These are phyloP conservation scores for Dothidotthia symphoricarpi DNA, from an alignment of 2,329 filamentous ascomycete genomes.

Conservation along the genomic window DNA sequence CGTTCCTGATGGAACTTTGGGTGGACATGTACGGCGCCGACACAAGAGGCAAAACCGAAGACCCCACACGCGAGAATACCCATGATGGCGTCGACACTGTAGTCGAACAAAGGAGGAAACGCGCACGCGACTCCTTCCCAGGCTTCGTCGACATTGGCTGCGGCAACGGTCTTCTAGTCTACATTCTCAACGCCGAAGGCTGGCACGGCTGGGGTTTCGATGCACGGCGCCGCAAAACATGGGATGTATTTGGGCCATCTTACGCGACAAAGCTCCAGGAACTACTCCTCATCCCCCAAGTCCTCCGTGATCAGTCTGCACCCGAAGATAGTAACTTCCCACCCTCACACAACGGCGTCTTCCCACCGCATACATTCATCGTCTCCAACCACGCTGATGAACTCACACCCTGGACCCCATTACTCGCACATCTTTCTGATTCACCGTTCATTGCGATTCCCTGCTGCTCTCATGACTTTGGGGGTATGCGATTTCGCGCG, in stretches of 20 bases:
- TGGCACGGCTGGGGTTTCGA: slow-evolving; percentile 90
- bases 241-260: slow-evolving; percentile 64
- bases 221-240: slow-evolving; percentile 80
- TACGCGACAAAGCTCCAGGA: slow-evolving; percentile 56
- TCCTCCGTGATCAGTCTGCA: slow-evolving; percentile 26
- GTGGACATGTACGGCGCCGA: slow-evolving; percentile 66
- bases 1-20: slow-evolving; percentile 93
- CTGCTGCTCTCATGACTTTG: slow-evolving; percentile 87
- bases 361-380: slow-evolving; percentile 77
- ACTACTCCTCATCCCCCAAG: slow-evolving; percentile 59
- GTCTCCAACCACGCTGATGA: slow-evolving; percentile 97
- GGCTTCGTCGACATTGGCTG: slow-evolving; percentile 97
- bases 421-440: slow-evolving; percentile 72
- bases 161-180: slow-evolving; percentile 86
- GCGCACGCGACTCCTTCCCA: slow-evolving; percentile 57
- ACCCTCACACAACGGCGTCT: slow-evolving; percentile 58
- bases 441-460: slow-evolving; percentile 90
- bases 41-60: slow-evolving; percentile 6
- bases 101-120: slow-evolving; percentile 2
- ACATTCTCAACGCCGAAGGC: slow-evolving; percentile 77
- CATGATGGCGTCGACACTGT: not conserved
- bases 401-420: slow-evolving; percentile 90
- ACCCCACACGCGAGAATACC: not conserved
- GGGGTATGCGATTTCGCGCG: slow-evolving; percentile 71
- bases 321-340: slow-evolving; percentile 22